These are phyloP conservation scores for Suillus plorans DNA, from an alignment of 768 basidiomycete genomes.

Conservation along the genomic window DNA sequence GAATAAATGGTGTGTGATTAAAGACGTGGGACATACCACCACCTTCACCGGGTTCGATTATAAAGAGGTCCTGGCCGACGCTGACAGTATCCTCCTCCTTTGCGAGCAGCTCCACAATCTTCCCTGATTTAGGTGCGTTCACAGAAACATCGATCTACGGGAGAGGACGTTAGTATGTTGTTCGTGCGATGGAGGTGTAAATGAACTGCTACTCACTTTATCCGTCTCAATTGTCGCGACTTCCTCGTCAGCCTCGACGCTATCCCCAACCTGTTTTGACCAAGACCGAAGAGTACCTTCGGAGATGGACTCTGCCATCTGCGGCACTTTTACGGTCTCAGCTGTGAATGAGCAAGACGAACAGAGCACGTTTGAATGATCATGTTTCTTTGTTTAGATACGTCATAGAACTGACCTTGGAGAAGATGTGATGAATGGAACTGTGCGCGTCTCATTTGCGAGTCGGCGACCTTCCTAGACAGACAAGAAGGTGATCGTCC, in stretches of 20 bases:
- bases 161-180: slow-evolving; percentile 9
- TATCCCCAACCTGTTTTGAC: slow-evolving; percentile 91
- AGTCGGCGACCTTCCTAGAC: slow-evolving; percentile 45
- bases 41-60: slow-evolving; percentile 80
- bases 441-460: slow-evolving; percentile 51
- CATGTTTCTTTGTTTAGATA: slow-evolving; percentile 14
- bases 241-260: slow-evolving; percentile 90
- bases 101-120: slow-evolving; percentile 81
- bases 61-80: slow-evolving; percentile 93
- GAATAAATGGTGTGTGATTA: neutral
- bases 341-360: slow-evolving; percentile 38
- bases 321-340: slow-evolving; percentile 91
- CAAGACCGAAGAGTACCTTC: slow-evolving; percentile 96
- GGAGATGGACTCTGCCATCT: slow-evolving; percentile 98
- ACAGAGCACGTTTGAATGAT: slow-evolving; percentile 5
- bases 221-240: slow-evolving; percentile 98
- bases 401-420: slow-evolving; percentile 51
- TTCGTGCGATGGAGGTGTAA: neutral
- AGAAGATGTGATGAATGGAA: slow-evolving; percentile 73
- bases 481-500: slow-evolving; percentile 2
- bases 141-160: slow-evolving; percentile 93
- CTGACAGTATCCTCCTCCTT: slow-evolving; percentile 92
- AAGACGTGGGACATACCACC: slow-evolving; percentile 38
- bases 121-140: slow-evolving; percentile 88
- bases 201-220: slow-evolving; percentile 59